Conservation (phyloP, 2,329 filamentous ascomycete species). For the Stachybotrys chlorohalonatus region DNA sequence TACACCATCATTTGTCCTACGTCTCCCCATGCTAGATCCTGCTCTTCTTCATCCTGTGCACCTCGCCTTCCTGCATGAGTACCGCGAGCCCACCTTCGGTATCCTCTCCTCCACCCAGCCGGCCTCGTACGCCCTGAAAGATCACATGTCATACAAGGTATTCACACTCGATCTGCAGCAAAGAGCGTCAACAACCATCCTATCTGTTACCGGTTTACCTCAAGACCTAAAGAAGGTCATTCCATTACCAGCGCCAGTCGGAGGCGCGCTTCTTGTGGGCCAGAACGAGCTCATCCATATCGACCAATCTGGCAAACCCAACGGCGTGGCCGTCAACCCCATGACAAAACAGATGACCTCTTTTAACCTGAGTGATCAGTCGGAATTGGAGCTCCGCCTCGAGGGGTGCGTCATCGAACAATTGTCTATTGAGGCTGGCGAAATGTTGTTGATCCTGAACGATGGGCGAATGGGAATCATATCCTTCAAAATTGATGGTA, state of each 20-base stretch:
- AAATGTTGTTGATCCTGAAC: constrained; percentile 73
- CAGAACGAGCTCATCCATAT: constrained; percentile 89
- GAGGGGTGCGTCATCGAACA: constrained; percentile 75
- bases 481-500: constrained; percentile 78
- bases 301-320: constrained; percentile 89
- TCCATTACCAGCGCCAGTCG: constrained; percentile 75
- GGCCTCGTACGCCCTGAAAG: constrained; percentile 71
- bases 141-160: constrained; percentile 83
- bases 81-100: constrained; percentile 94
- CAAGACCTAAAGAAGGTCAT: constrained; percentile 80
- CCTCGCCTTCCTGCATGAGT: constrained; percentile 89
- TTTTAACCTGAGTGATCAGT: constrained; percentile 81
- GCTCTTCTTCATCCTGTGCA: constrained; percentile 81
- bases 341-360: constrained; percentile 76
- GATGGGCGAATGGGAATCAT: constrained; percentile 68
- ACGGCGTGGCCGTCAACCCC: constrained; percentile 84
- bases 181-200: constrained; percentile 81
- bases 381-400: constrained; percentile 66
- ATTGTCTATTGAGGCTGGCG: constrained; percentile 66
- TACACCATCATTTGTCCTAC: constrained; percentile 84
- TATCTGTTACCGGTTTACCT: constrained; percentile 77
- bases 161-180: constrained; percentile 93
- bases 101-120: constrained; percentile 73
- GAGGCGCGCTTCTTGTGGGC: constrained; percentile 79
- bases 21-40: constrained; percentile 81